Base-by-base conservation (phyloP, 2,329 filamentous ascomycete genomes). In the Fusarium armeniacum region DNA sequence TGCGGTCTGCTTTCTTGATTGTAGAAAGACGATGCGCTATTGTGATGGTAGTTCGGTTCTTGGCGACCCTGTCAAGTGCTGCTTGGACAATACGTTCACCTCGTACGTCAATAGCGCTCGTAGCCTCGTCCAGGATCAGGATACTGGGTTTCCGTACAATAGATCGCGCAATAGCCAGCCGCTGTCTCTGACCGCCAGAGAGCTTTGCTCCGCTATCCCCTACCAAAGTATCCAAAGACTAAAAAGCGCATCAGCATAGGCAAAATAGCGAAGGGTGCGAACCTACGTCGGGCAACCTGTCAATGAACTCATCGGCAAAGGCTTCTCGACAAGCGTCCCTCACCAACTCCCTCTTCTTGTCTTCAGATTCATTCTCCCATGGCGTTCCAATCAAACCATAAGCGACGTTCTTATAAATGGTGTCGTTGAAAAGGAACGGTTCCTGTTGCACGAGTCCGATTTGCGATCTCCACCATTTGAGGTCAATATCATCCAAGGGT, bases 131-230 rank as follows among this genome's bases (percentile, higher is more conserved):
- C 10, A 96, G 82, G 36, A 94, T 89, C 4, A 93, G 82, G 41
- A 93, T 92, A 16, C 85, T 85, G 0, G 92, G 92, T 64, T 90
- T 84, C 61, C 90, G 88, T 47, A 94, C 85, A 64, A 95, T 93
- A 40, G 89, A 90, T 32, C 92, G 85, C 2, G 92, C 91, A 65
- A 94, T 94, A 3, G 92, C 91, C 26, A 97, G 85, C 7, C 93
- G 87, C 77, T 97, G 93, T n/a, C 92, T 87, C 77, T 97, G 93
- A 1, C 93, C 93, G n/a, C 93, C 91, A 13, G 91, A 93, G 2
- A 97, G 82, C 76, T 92, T 93, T 49, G 91, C 90, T 6, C 93
- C 93, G 30, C 87, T 87, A 75, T 95, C 92, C 2, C 93, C 93
- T 2, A 96, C 92, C 11, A 86, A 79, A 0, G 93, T 93, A 6